A percentile compares a stretch with the other conserved stretches of the same genome.
phyloP scores from a whole-genome alignment of 768 basidiomycete genomes.

The Artomyces pyxidatus region DNA sequence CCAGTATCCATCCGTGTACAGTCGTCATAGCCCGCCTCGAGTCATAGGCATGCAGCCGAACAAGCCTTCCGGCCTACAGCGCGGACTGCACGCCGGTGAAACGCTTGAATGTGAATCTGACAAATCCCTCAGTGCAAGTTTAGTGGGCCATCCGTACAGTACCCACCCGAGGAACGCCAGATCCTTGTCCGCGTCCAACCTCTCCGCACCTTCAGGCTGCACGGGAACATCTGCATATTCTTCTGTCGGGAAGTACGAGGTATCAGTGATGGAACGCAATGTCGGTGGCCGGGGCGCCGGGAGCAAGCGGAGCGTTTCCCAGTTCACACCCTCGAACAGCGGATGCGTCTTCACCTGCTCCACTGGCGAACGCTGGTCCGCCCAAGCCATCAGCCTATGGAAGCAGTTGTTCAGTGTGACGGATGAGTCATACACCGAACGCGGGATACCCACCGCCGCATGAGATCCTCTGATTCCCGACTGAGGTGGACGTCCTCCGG shows the following conservation, averaged over 20 bases:
- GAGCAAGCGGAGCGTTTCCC: conserved; percentile 78
- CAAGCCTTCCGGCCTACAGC: conserved; percentile 1
- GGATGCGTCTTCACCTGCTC: conserved; percentile 88
- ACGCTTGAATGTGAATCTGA: conserved; percentile 76
- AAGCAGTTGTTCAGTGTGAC: background rate
- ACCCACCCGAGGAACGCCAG: conserved; percentile 50
- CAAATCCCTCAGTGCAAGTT: background rate
- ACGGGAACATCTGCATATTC: conserved; percentile 75
- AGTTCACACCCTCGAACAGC: conserved; percentile 94
- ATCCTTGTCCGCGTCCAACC: conserved; percentile 41
- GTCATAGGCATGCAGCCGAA: background rate
- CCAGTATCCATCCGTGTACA: background rate
- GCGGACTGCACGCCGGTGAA: conserved; percentile 34
- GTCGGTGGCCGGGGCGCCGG: conserved; percentile 94
- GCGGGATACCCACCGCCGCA: conserved; percentile 54
- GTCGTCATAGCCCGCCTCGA: background rate
- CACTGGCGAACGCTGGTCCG: conserved; percentile 65
- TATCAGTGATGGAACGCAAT: conserved; percentile 86
- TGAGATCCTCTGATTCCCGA: conserved; percentile 83
- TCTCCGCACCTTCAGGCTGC: conserved; percentile 34
- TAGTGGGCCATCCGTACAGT: background rate
- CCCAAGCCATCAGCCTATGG: conserved; percentile 80
- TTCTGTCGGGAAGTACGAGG: conserved; percentile 95
- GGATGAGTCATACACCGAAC: background rate
- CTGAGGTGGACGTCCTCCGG: conserved; percentile 96